Conservation (phyloP, 805 yeast genomes). For the Yamadazyma endophytica region DNA sequence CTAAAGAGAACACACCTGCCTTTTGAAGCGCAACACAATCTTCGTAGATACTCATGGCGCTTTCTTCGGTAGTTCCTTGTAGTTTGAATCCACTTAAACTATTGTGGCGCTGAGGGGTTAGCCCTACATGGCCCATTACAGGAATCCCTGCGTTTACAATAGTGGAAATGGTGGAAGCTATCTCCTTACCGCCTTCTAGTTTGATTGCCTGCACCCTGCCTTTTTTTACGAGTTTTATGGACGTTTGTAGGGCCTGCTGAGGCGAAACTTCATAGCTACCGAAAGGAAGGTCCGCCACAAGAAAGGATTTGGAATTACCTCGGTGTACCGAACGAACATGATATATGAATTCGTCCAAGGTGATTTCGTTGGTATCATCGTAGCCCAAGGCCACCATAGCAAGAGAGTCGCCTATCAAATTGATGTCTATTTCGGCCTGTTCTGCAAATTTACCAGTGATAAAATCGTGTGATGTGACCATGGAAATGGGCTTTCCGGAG, state of each 20-base stretch:
- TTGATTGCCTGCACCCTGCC: slow-evolving; percentile 72
- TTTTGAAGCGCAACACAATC: slow-evolving; percentile 69
- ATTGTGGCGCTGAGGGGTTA: slow-evolving; percentile 84
- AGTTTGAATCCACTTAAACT: slow-evolving; percentile 82
- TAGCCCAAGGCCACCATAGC: slow-evolving; percentile 91
- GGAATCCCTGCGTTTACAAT: slow-evolving; percentile 75
- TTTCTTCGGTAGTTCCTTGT: slow-evolving; percentile 61
- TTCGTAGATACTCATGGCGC: slow-evolving; percentile 53
- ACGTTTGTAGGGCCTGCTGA: slow-evolving; percentile 57
- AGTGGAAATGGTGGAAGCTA: slow-evolving; percentile 47
- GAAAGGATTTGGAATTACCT: slow-evolving; percentile 59
- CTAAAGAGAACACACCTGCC: slow-evolving; percentile 72
- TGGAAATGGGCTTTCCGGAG: slow-evolving; percentile 26
- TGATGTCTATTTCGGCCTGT: slow-evolving; percentile 59
- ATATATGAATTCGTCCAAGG: slow-evolving; percentile 74
- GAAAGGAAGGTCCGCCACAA: slow-evolving; percentile 85
- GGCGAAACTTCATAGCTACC: slow-evolving; percentile 73
- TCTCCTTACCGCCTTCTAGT: slow-evolving; percentile 75
- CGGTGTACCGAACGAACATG: slow-evolving; percentile 74
- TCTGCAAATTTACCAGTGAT: slow-evolving; percentile 72
- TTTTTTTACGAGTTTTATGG: slow-evolving; percentile 49
- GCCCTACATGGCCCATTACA: slow-evolving; percentile 86
- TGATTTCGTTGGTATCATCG: slow-evolving; percentile 66
- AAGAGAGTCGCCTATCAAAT: slow-evolving; percentile 86
- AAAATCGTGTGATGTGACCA: slow-evolving; percentile 85